Evolutionary conservation across 768 basidiomycete species (phyloP).

Genomic region (Chalciporus pseudorubinellus): DNA sequence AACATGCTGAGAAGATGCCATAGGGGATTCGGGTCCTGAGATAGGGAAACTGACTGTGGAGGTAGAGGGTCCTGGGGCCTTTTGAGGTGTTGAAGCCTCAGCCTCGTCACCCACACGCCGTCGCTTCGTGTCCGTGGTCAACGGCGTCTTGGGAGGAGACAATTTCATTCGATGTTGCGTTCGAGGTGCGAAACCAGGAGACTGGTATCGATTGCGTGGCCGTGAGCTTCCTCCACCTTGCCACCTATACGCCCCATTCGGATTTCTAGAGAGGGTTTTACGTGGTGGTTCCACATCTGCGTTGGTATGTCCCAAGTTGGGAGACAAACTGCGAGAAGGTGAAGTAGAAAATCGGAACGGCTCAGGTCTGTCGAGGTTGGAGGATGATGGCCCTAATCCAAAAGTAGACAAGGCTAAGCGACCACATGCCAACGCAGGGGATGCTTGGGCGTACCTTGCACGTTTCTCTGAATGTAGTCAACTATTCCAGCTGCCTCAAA

Average conservation of each 20-base stretch:
- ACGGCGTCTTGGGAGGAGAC: conserved; percentile 37
- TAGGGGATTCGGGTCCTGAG: conserved; percentile 32
- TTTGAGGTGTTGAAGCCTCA: conserved; percentile 36
- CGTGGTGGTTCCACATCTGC: conserved; percentile 36
- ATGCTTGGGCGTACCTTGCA: conserved; percentile 38
- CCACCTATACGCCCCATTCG: conserved; percentile 73
- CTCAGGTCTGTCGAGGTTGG: conserved; percentile 39
- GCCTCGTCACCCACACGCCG: conserved; percentile 54
- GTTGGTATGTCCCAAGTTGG: conserved; percentile 16
- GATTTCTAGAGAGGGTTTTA: conserved; percentile 62
- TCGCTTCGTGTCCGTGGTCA: conserved; percentile 54
- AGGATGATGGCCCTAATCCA: conserved; percentile 24
- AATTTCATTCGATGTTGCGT: conserved; percentile 45
- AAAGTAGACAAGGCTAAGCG: conserved; percentile 8
- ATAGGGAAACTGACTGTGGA: conserved; percentile 23
- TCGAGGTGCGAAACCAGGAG: conserved; percentile 67
- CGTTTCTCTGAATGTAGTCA: conserved; percentile 51
- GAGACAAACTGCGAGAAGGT: conserved; percentile 31
- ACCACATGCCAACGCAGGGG: conserved; percentile 9
- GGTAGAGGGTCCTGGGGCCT: conserved; percentile 26
- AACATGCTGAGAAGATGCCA: conserved; percentile 30
- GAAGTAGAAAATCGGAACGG: conserved; percentile 63
- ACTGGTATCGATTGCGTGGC: conserved; percentile 65
- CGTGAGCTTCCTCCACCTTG: conserved; percentile 75
- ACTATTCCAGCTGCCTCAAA: conserved; percentile 56